Evolutionary conservation across 2,329 filamentous ascomycete genomes (phyloP), one percentile per base, ranked within the genome.

Genomic region (Sporothrix phasma): DNA sequence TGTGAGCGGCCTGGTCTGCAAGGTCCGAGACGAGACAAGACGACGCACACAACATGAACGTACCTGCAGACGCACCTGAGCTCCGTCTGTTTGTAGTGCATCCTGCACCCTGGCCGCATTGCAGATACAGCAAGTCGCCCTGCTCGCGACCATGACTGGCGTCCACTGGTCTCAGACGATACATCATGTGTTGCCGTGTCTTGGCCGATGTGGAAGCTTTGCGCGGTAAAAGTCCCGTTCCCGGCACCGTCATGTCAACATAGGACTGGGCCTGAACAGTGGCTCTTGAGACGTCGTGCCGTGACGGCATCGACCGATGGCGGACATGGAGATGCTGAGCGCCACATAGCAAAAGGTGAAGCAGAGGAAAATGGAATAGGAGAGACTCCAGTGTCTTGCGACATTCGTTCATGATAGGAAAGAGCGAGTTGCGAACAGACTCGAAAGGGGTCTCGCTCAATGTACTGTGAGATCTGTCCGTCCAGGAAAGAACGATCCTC

Each of bases 51-150:
- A n/a, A 1, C 8, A n/a, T n/a, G 8, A 4, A 19, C 17, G 8
- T n/a, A 19, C 15, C 15, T 17, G 41, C 17, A n/a, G 15, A 15
- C 41, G 7, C 17, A 7, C 41, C 17, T 43, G 5, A 29, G 2
- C 13, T 22, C 19, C 37, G 10, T 6, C 24, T 43, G 5, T 34
- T 19, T 8, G 37, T n/a, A 15, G 3, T n/a, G 39, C 6, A 46
- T 4, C 4, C n/a, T n/a, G 60, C n/a, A 19, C 54, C 64, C 41
- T 65, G 64, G 2, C 61, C 61, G 10, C 34, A 39, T 11, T n/a
- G 64, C 17, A 63, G 24, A 22, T 34, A 65, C 10, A 65, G 26
- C 45, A 31, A 31, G 19, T 63, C 53, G n/a, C 63, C 60, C 19
- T 47, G 34, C 8, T 37, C 34, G 19, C 51, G 45, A 22, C 17